These are phyloP conservation scores for Hymenoscyphus fructigenus DNA, from an alignment of 2,329 filamentous ascomycete species.

Conservation along the genomic window DNA sequence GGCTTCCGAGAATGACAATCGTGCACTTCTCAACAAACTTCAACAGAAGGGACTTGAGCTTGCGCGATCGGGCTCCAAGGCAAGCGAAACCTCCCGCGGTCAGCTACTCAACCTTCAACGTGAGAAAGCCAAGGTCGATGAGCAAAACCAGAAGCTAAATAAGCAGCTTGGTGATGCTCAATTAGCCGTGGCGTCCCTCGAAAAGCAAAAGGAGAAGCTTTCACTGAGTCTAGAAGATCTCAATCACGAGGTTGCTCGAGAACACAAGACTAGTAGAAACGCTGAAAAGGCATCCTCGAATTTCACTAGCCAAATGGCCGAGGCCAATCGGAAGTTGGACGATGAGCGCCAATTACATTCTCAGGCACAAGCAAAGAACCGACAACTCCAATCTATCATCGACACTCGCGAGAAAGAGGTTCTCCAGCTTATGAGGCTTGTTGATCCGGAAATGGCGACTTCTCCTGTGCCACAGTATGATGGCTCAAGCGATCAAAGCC, in stretches of 20 bases:
- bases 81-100: slow-evolving; percentile 77
- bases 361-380: slow-evolving; percentile 82
- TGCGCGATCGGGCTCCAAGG: slow-evolving; percentile 82
- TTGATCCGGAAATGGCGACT: slow-evolving; percentile 65
- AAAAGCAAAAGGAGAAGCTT: slow-evolving; percentile 94
- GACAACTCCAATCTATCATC: slow-evolving; percentile 75
- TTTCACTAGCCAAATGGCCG: slow-evolving; percentile 78
- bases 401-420: slow-evolving; percentile 81
- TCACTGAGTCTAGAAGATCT: slow-evolving; percentile 85
- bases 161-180: slow-evolving; percentile 86
- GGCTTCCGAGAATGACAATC: slow-evolving; percentile 95
- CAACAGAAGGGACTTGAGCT: slow-evolving; percentile 98
- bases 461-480: slow-evolving; percentile 53
- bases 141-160: slow-evolving; percentile 76
- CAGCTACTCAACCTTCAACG: slow-evolving; percentile 74
- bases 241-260: slow-evolving; percentile 85
- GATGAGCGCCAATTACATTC: slow-evolving; percentile 82
- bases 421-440: slow-evolving; percentile 78
- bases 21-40: slow-evolving; percentile 90
- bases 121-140: slow-evolving; percentile 80
- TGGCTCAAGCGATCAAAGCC: slow-evolving; percentile 56
- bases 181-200: slow-evolving; percentile 75
- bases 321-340: slow-evolving; percentile 85
- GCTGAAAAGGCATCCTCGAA: slow-evolving; percentile 86
- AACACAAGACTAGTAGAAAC: slow-evolving; percentile 85